Conservation (phyloP, 2,329 filamentous ascomycete genomes). For the Fusarium globosum region DNA sequence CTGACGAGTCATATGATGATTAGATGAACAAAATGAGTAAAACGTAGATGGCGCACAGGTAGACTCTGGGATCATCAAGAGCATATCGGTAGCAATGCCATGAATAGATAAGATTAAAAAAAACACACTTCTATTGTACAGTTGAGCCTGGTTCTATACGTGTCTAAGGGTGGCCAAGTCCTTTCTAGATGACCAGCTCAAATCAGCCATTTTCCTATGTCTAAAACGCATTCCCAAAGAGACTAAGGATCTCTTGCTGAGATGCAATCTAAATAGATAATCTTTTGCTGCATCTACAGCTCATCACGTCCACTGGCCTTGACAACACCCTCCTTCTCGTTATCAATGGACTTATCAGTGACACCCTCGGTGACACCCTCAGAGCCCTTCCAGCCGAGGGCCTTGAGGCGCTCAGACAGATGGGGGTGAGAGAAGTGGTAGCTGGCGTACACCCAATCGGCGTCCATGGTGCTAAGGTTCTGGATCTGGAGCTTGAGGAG, state of each 20-base stretch:
- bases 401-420: constrained; percentile 89
- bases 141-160: constrained; percentile 25
- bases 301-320: constrained; percentile 81
- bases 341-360: constrained; percentile 53
- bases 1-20: constrained; percentile 42
- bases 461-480: constrained; percentile 98
- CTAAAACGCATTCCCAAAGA: background rate
- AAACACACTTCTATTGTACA: constrained; percentile 40
- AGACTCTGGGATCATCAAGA: constrained; percentile 26
- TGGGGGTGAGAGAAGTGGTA: constrained; percentile 99
- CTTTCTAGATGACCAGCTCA: constrained; percentile 19
- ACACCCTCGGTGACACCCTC: constrained; percentile 55
- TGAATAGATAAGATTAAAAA: constrained; percentile 24
- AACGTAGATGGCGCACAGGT: constrained; percentile 18
- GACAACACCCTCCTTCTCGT: constrained; percentile 58
- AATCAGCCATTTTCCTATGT: constrained; percentile 11
- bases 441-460: constrained; percentile 97
- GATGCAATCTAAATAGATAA: constrained; percentile 11
- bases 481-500: constrained; percentile 98
- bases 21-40: constrained; percentile 20
- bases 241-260: background rate
- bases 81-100: constrained; percentile 38
- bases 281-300: constrained; percentile 60
- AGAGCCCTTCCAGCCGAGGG: constrained; percentile 84
- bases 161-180: constrained; percentile 13